A percentile compares a stretch with the other conserved stretches of the same genome.
Conservation (phyloP, 2,329 filamentous ascomycete species). For the Scytalidium sp. region DNA sequence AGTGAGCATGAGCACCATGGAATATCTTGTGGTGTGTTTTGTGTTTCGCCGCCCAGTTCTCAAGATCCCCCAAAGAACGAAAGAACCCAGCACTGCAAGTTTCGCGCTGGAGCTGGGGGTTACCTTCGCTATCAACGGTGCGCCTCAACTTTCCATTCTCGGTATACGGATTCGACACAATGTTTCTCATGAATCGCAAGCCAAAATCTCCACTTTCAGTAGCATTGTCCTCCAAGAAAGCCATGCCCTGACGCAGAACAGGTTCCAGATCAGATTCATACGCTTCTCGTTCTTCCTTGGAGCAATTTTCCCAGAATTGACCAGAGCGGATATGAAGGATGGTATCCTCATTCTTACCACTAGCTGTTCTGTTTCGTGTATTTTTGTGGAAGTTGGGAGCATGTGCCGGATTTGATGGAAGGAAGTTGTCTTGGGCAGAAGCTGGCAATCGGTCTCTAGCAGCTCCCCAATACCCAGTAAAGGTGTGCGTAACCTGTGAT, state of each 20-base stretch:
- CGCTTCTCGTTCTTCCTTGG: slow-evolving; percentile 41
- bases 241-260: slow-evolving; percentile 36
- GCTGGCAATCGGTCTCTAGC: slow-evolving; percentile 46
- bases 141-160: no score
- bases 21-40: slow-evolving; percentile 46
- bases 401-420: slow-evolving; percentile 11
- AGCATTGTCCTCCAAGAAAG: slow-evolving; percentile 38
- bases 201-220: background rate
- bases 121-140: no score
- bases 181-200: background rate
- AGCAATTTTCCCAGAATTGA: slow-evolving; percentile 45
- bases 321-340: slow-evolving; percentile 46
- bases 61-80: slow-evolving; percentile 39
- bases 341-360: slow-evolving; percentile 39
- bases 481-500: slow-evolving; percentile 33
- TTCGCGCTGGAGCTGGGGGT: no score
- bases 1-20: slow-evolving; percentile 42
- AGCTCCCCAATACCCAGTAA: slow-evolving; percentile 48
- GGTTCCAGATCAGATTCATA: slow-evolving; percentile 42
- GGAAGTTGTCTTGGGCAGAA: slow-evolving; percentile 41
- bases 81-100: slow-evolving; percentile 33
- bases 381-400: background rate
- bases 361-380: slow-evolving; percentile 17
- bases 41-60: slow-evolving; percentile 44
- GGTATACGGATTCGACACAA: no score